Evolutionary conservation across 129 eudicot genomes (phyloP).

Genomic region (carrot (Daucus carota)): DNA sequence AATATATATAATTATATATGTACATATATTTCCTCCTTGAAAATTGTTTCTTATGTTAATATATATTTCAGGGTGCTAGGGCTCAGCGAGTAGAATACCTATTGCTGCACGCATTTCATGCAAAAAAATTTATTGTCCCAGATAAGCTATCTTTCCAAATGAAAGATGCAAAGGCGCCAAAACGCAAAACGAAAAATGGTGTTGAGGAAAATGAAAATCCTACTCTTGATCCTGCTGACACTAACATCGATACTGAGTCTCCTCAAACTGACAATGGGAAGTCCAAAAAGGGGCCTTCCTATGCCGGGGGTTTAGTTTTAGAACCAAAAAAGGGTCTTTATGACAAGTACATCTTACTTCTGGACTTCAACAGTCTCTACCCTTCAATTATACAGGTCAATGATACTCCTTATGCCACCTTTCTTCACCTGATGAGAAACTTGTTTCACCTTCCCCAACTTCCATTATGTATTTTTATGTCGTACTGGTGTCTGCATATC

Average conservation of each 20-base stretch:
- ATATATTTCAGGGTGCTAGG: conserved; percentile 79
- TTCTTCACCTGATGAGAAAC: neutral
- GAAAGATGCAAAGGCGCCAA: conserved; percentile 54
- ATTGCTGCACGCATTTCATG: conserved; percentile 90
- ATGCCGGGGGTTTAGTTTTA: conserved; percentile 96
- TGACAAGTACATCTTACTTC: conserved; percentile 83
- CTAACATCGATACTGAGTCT: conserved; percentile 35
- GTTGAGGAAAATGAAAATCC: conserved; percentile 37
- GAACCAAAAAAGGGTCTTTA: conserved; percentile 96
- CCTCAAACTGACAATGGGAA: conserved; percentile 42
- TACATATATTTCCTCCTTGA: neutral
- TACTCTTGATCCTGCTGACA: conserved; percentile 43
- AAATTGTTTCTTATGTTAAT: neutral
- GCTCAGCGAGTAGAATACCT: conserved; percentile 98
- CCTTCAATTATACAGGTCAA: conserved; percentile 97
- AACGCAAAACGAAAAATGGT: conserved; percentile 55
- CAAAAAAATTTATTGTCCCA: conserved; percentile 90
- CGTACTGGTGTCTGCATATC: neutral
- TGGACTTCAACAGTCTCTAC: conserved; percentile 98
- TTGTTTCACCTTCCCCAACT: conserved; percentile 9
- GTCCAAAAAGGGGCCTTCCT: conserved; percentile 73
- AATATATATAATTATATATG: neutral
- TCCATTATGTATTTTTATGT: neutral
- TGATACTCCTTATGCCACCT: conserved; percentile 13
- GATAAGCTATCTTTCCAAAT: conserved; percentile 58